Conservation (phyloP, 2,329 filamentous ascomycete species). For the Rhynchosporium graminicola region DNA sequence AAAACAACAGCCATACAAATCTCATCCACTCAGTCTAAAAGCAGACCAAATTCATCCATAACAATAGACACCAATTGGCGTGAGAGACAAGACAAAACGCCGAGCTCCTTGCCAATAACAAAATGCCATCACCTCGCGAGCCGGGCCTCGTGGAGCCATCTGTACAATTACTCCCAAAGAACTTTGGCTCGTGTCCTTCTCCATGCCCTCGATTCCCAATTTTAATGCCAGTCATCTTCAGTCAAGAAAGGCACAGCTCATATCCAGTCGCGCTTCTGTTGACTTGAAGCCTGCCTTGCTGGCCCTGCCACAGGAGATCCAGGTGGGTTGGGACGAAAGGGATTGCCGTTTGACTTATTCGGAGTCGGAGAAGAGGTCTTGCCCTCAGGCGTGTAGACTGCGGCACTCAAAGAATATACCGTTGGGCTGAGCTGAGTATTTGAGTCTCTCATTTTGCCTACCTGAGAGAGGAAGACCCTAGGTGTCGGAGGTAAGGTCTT, state of each 20-base stretch:
- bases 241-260: slow-evolving; percentile 11
- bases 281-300: neutral
- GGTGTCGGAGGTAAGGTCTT: slow-evolving; percentile 33
- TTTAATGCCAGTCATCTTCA: neutral
- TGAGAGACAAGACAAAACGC: slow-evolving; percentile 16
- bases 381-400: slow-evolving; percentile 47
- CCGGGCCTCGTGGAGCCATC: neutral
- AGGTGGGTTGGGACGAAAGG: neutral
- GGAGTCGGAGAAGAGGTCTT: slow-evolving; percentile 15
- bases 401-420: slow-evolving; percentile 53
- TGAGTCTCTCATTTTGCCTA: slow-evolving; percentile 40
- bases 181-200: slow-evolving; percentile 1
- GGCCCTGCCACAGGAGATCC: slow-evolving; percentile 3
- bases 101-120: slow-evolving; percentile 14
- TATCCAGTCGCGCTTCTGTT: slow-evolving; percentile 19
- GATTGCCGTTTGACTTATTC: slow-evolving; percentile 2
- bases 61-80: slow-evolving; percentile 10
- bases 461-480: slow-evolving; percentile 24
- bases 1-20: slow-evolving; percentile 19
- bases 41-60: neutral
- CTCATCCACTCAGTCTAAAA: slow-evolving; percentile 11
- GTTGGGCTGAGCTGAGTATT: slow-evolving; percentile 48
- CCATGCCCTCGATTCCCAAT: slow-evolving; percentile 4
- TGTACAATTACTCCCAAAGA: slow-evolving; percentile 9
- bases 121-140: neutral